Evolutionary conservation across 371 early-diverging fungal genomes (phyloP).

Genomic region (Nematocida ironsii): DNA sequence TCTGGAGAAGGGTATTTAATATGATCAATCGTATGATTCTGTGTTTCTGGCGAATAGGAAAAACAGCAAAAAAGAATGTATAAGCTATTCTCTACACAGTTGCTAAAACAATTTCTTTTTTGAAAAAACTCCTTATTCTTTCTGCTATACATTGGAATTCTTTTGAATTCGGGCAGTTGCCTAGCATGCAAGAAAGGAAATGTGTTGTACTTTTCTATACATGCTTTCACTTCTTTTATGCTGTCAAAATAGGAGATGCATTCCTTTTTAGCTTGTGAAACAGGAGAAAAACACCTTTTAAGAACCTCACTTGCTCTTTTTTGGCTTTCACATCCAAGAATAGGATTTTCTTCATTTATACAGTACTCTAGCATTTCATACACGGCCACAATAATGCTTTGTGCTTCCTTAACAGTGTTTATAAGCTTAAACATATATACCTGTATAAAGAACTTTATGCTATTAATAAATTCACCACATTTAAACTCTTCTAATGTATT

Average conservation of each 20-base stretch:
- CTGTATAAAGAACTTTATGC: not conserved
- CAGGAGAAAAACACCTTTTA: not conserved
- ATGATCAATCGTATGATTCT: not conserved
- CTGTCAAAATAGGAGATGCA: not conserved
- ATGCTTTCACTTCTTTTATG: not conserved
- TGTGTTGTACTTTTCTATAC: not conserved
- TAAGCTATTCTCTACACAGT: not conserved
- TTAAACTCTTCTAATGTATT: not conserved
- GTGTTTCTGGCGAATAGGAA: not conserved
- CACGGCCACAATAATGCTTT: not conserved
- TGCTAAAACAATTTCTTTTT: not conserved
- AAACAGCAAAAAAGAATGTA: constrained; percentile 1
- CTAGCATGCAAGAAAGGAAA: not conserved
- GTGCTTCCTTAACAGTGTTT: not conserved
- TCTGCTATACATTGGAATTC: not conserved
- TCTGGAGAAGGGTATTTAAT: not conserved
- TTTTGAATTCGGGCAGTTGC: not conserved
- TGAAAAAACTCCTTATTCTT: not conserved
- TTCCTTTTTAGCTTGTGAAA: not conserved
- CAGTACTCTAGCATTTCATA: not conserved
- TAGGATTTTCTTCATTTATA: not conserved
- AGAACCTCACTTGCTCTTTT: not conserved
- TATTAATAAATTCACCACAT: not conserved
- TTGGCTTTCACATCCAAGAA: not conserved
- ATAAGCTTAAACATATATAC: not conserved